Base-by-base conservation (phyloP, 2,329 filamentous ascomycete species). In the Cryphonectria naterciae region DNA sequence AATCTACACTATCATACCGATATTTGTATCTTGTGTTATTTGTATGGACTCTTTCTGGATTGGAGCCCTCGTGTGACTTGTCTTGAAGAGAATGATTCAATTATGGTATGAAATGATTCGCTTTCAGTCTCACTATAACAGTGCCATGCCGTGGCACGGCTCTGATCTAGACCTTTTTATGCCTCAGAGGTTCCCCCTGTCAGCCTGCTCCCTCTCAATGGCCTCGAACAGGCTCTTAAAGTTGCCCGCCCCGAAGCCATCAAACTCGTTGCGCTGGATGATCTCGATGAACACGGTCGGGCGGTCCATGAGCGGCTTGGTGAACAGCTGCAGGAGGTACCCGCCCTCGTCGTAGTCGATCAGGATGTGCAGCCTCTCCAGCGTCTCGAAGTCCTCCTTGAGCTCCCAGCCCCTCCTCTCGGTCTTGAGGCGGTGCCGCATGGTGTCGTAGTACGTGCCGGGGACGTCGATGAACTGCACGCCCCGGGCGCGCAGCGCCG, bases 201-300 rank as follows among this genome's bases (percentile, higher is more conserved):
- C 85, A 62, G 90, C 94, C 85, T 98, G 95, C 81, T 98, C 95
- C 66, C 95, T 85, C 86, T 98, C 95, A 80, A 98, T 97, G 2
- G 95, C 95, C 85, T 98, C 95, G 77, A 98, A 98, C 76, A 98
- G 78, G 73, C 92, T 94, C 88, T 94, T 97, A 84, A 98, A 98
- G 81, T 98, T 98, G 1, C 95, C 95, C 0, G 95, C 95, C 4
- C 95, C 95, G 76, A 98, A 98, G 0, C 95, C 95, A 43, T 92
- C 91, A 80, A 98, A 98, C 74, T 94, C 91, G 76, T 97, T 91
- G 70, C 95, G 85, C 85, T 98, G 94, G 77, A 98, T 98, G 76
- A 98, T 97, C 87, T 98, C 95, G 74, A 98, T 90, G 79, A 98
- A 98, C 39, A 98, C 95, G 4, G 95, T 98, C 35, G 95, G 95